Evolutionary conservation across 1,284 basidiomycete species (phyloP).

Genomic region (Microstroma glucosiphilum): DNA sequence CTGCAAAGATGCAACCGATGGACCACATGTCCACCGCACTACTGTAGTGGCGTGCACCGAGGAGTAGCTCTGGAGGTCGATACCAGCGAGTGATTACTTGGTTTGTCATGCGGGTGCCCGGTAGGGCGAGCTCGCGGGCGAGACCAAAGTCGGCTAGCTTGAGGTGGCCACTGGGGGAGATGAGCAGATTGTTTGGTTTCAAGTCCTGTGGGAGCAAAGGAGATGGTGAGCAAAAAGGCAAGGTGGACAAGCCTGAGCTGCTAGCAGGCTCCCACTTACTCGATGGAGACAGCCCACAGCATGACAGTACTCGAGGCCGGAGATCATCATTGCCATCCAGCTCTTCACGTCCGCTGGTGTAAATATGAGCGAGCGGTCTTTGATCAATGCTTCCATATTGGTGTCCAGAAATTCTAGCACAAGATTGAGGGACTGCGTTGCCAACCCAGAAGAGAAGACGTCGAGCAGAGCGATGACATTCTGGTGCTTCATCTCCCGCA

Average conservation of each 20-base stretch:
- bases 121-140: constrained; percentile 87
- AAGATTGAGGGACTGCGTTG: constrained; percentile 71
- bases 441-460: constrained; percentile 87
- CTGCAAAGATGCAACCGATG: constrained; percentile 90
- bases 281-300: constrained; percentile 87
- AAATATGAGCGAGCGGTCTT: constrained; percentile 83
- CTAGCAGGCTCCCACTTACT: constrained; percentile 55
- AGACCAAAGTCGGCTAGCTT: constrained; percentile 99
- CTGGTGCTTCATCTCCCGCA: constrained; percentile 85
- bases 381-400: constrained; percentile 96
- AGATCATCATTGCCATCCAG: constrained; percentile 97
- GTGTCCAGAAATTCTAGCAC: constrained; percentile 95
- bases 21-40: constrained; percentile 89
- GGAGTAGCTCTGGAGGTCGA: constrained; percentile 85
- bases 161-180: constrained; percentile 79
- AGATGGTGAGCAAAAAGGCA: not conserved
- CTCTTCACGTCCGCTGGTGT: constrained; percentile 93
- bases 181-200: constrained; percentile 97
- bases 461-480: constrained; percentile 95
- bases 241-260: too few relatives aligned
- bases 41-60: constrained; percentile 79
- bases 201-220: constrained; percentile 59
- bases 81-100: constrained; percentile 99
- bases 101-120: constrained; percentile 90
- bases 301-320: constrained; percentile 95